Percentiles rank a stretch among this genome's conserved stretches.
Evolutionary conservation across 352 stramenopile species (phyloP).

Genomic region (Phytopythium cucurbitacearum): DNA sequence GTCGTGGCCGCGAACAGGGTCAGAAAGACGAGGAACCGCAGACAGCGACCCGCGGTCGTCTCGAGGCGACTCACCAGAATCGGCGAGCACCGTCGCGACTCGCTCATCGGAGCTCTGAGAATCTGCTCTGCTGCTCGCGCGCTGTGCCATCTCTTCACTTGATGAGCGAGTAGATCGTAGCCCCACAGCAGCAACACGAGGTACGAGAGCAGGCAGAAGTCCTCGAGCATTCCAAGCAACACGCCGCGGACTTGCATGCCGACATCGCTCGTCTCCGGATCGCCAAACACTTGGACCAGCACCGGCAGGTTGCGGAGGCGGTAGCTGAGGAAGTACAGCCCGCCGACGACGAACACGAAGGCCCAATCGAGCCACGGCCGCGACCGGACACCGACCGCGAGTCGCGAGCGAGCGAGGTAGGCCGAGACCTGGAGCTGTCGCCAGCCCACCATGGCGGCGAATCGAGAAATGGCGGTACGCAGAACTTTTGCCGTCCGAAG

Average conservation of each 20-base stretch:
- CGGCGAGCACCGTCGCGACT: background rate
- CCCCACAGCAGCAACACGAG: conserved; percentile 18
- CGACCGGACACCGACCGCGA: background rate
- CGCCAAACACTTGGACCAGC: conserved; percentile 27
- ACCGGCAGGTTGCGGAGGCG: conserved; percentile 14
- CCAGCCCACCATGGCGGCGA: background rate
- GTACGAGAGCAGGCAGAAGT: conserved; percentile 27
- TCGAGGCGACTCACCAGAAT: background rate
- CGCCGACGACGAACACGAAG: conserved; percentile 18
- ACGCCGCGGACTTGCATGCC: conserved; percentile 13
- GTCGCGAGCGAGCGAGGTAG: background rate
- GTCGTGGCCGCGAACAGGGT: conserved; percentile 19
- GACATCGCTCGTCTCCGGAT: conserved; percentile 11
- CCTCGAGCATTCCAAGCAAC: conserved; percentile 33
- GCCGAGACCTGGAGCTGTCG: background rate
- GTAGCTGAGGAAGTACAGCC: conserved; percentile 32
- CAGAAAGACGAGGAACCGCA: conserved; percentile 26
- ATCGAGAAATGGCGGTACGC: background rate
- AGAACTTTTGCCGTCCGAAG: too few species aligned
- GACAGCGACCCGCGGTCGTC: background rate
- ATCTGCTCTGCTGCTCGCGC: background rate
- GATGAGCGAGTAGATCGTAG: conserved; percentile 9
- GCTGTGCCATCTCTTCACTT: conserved; percentile 10
- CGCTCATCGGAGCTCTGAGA: background rate
- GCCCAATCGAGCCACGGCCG: conserved; percentile 32